Base-by-base conservation (phyloP, 2,329 filamentous ascomycete genomes). In the Immersiporthe knoxdaviesiana region DNA sequence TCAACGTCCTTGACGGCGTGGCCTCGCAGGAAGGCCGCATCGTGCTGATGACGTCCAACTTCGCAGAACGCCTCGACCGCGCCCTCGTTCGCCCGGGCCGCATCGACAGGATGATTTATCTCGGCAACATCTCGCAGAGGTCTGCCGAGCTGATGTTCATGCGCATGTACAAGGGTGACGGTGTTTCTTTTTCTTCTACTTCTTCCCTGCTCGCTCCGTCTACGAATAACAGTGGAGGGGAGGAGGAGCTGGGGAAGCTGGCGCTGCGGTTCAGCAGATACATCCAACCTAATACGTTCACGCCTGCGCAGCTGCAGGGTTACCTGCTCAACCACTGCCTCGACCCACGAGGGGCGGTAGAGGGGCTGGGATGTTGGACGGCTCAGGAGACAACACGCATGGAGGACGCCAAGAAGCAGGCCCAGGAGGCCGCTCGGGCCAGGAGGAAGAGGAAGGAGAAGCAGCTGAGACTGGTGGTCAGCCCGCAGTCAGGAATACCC, bases 1-100 rank as follows among this genome's bases (percentile, higher is more conserved):
- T 96, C 62, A 96, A 96, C 78, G 91, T 92, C 61, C 89, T 96
- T 54, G 92, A 97, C 73, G 92, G 93, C 52, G 87, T 90, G 8
- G 87, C 87, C 24, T 88, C 87, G 11, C 86, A 89, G 72, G 88
- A 90, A 74, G 87, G 87, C 8, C 84, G 87, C n/a, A 82, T 89
- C 6, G 81, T 90, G 18, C 85, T 90, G 76, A 90, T 89, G 87
- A 90, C 87, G 2, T 89, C 87, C n/a, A 90, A 90, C 73, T 86
- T 89, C 75, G 66, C 88, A 0, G 86, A 89, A 71, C 87, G 87
- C 74, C 82, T 89, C 11, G 87, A 89, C 79, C 85, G 85, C 71
- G 88, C 88, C 0, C 81, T 90, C 24, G 88, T 90, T 71, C 87
- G 88, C 0, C 87, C 88, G 0, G 88, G 88, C 1, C 85, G 88